phyloP scores from a whole-genome alignment of 2,329 filamentous ascomycete species.

The Blastomyces gilchristii region DNA sequence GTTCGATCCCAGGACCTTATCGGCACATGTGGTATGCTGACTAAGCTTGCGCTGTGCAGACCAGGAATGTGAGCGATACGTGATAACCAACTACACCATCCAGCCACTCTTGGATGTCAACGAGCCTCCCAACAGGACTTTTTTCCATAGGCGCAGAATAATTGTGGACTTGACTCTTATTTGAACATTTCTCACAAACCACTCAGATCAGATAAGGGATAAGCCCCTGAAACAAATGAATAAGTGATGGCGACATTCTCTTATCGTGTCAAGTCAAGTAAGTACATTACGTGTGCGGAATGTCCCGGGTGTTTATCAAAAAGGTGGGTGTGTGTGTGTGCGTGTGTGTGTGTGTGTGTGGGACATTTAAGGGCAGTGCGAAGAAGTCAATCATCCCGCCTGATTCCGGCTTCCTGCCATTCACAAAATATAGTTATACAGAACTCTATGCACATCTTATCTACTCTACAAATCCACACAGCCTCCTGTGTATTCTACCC shows the following conservation, averaged over 20 bases:
- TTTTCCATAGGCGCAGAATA: not conserved
- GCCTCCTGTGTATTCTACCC: not conserved
- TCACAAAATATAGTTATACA: too few relatives aligned
- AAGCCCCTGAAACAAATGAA: too few relatives aligned
- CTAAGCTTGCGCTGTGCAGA: not conserved
- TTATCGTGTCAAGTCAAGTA: not conserved
- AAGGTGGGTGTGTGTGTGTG: too few relatives aligned
- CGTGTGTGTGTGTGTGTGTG: not conserved
- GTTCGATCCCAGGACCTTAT: constrained; percentile 21
- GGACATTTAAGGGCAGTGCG: not conserved
- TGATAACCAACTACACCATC: constrained; percentile 9
- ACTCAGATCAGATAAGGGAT: too few relatives aligned
- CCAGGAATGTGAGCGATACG: constrained; percentile 5
- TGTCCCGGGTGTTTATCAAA: not conserved
- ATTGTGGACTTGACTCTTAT: not conserved
- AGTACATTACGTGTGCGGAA: not conserved
- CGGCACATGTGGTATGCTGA: not conserved
- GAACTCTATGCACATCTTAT: too few relatives aligned
- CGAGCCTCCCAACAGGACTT: not conserved
- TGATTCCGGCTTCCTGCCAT: not conserved
- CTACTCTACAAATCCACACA: too few relatives aligned
- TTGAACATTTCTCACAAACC: too few relatives aligned
- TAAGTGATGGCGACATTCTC: too few relatives aligned
- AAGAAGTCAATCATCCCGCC: not conserved
- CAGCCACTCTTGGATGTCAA: not conserved